Evolutionary conservation across 345 rosid species (phyloP).

Genomic region (Moringa oleifera): DNA sequence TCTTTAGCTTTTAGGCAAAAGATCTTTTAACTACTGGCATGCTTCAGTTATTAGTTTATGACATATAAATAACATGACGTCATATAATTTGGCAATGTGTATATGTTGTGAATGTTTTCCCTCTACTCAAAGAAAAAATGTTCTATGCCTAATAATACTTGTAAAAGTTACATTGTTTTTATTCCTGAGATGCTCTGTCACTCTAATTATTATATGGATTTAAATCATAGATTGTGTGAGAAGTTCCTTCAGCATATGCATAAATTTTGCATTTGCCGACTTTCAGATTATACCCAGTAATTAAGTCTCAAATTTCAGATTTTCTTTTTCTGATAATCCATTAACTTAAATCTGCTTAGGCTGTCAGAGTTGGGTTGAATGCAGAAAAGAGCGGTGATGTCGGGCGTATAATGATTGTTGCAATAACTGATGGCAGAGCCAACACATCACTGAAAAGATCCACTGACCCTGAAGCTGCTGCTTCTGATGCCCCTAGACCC

Average conservation of each 20-base stretch:
- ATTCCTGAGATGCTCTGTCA: not conserved
- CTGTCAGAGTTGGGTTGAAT: constrained; percentile 90
- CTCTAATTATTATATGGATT: no score
- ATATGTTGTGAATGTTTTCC: not conserved
- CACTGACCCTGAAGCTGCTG: constrained; percentile 68
- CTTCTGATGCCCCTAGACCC: constrained; percentile 79
- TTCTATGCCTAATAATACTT: not conserved
- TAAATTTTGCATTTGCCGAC: not conserved
- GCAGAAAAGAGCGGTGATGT: constrained; percentile 99
- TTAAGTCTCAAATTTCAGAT: no score
- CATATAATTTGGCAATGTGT: not conserved
- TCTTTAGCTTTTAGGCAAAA: not conserved
- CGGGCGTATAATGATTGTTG: constrained; percentile 93
- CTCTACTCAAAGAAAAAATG: not conserved
- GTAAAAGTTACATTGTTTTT: not conserved
- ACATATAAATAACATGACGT: not conserved
- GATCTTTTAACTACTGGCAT: not conserved
- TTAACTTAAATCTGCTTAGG: constrained; percentile 33
- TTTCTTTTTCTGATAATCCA: not conserved
- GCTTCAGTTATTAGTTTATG: not conserved
- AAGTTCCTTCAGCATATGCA: no score
- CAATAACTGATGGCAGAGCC: constrained; percentile 92
- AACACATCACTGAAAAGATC: constrained; percentile 90
- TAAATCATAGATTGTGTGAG: not conserved
- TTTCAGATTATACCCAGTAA: no score